Evolutionary conservation across 805 yeast species (phyloP).

Genomic region (Soucietia sequanensis): DNA sequence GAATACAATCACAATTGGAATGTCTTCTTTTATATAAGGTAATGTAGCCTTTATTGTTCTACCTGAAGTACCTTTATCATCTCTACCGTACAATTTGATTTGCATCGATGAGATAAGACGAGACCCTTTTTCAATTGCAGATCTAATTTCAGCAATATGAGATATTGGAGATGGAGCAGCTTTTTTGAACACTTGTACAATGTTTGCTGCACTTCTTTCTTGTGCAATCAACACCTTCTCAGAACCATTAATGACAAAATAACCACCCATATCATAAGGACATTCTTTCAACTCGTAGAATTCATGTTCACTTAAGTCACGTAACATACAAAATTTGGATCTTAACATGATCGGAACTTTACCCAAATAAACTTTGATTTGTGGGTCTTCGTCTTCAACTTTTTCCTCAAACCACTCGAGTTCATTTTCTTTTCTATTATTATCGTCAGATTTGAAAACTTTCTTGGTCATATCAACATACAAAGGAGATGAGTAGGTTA

Average conservation of each 20-base stretch:
- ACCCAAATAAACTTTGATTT: slow-evolving; percentile 81
- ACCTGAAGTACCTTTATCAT: slow-evolving; percentile 63
- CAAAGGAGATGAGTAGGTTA: slow-evolving; percentile 93
- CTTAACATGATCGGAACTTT: slow-evolving; percentile 97
- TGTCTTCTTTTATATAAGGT: slow-evolving; percentile 95
- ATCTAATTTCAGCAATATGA: slow-evolving; percentile 93
- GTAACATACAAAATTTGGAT: slow-evolving; percentile 91
- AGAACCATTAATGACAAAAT: slow-evolving; percentile 96
- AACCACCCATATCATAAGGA: slow-evolving; percentile 99
- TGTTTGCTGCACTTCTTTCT: slow-evolving; percentile 97
- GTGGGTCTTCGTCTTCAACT: slow-evolving; percentile 56
- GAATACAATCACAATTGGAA: slow-evolving; percentile 95
- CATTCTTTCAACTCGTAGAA: slow-evolving; percentile 95
- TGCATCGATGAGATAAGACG: slow-evolving; percentile 92
- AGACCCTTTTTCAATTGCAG: slow-evolving; percentile 96
- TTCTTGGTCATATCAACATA: slow-evolving; percentile 94
- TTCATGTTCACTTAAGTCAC: slow-evolving; percentile 88
- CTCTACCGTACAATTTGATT: slow-evolving; percentile 85
- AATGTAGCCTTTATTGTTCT: slow-evolving; percentile 92
- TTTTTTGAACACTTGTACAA: slow-evolving; percentile 96
- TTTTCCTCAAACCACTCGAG: slow-evolving; percentile 53
- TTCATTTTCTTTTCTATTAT: slow-evolving; percentile 45
- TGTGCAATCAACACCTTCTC: slow-evolving; percentile 98
- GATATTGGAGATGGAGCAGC: slow-evolving; percentile 97
- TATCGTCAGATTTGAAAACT: slow-evolving; percentile 81